Evolutionary conservation across 257 asterid genomes (phyloP).

Genomic region (Agastache rugosa): DNA sequence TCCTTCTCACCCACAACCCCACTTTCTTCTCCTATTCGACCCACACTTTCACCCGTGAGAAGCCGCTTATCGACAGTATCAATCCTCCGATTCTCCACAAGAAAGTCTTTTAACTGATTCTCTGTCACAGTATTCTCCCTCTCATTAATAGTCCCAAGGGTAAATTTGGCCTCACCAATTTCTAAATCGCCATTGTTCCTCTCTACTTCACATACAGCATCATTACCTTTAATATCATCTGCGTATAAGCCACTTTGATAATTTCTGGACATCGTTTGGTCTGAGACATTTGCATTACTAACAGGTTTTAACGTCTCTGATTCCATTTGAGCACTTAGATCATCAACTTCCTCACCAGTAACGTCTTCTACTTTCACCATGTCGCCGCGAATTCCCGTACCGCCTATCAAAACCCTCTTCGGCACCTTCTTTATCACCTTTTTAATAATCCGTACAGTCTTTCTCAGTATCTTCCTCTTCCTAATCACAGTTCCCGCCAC

Average conservation of each 20-base stretch:
- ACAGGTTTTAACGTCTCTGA: slow-evolving; percentile 15
- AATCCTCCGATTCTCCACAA: slow-evolving; percentile 27
- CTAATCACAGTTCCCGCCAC: slow-evolving; percentile 42
- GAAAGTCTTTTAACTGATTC: slow-evolving; percentile 23
- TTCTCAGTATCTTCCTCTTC: slow-evolving; percentile 57
- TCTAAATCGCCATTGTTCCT: slow-evolving; percentile 29
- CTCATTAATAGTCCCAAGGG: slow-evolving; percentile 24
- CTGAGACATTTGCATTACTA: slow-evolving; percentile 14
- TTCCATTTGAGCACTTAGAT: slow-evolving; percentile 19
- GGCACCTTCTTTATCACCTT: slow-evolving; percentile 70
- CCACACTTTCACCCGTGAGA: slow-evolving; percentile 26
- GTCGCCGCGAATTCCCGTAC: slow-evolving; percentile 31
- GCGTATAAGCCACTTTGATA: slow-evolving; percentile 1
- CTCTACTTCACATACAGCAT: slow-evolving; percentile 27
- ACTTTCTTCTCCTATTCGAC: slow-evolving; percentile 30
- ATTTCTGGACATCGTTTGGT: slow-evolving; percentile 16
- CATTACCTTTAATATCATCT: slow-evolving; percentile 21
- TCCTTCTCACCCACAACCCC: slow-evolving; percentile 34
- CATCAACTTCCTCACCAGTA: slow-evolving; percentile 18
- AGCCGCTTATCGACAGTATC: slow-evolving; percentile 13
- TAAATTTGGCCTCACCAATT: slow-evolving; percentile 28
- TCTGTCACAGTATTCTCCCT: slow-evolving; percentile 23
- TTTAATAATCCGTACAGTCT: slow-evolving; percentile 59
- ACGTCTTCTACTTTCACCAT: slow-evolving; percentile 22
- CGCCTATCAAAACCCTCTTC: slow-evolving; percentile 42